Conservation (phyloP, 768 basidiomycete genomes). For the Termitomyces sp. region DNA sequence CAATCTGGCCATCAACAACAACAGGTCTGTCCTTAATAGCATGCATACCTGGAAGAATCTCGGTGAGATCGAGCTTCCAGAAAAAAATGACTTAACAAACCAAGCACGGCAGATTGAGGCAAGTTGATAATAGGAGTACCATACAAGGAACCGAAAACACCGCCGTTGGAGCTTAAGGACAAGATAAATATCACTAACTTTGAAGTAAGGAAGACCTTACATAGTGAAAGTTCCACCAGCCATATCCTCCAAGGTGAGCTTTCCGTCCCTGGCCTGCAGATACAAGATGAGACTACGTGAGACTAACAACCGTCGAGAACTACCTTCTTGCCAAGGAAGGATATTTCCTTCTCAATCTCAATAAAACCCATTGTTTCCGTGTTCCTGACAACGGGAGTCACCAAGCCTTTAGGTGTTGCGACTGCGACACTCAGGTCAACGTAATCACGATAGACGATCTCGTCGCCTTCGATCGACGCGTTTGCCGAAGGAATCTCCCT, state of each 20-base stretch:
- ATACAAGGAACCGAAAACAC: conserved; percentile 95
- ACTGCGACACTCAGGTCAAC: conserved; percentile 96
- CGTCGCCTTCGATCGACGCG: conserved; percentile 89
- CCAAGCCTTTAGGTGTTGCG: conserved; percentile 94
- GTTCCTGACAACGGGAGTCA: conserved; percentile 94
- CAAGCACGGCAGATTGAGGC: conserved; percentile 91
- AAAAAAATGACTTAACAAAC: conserved; percentile 27
- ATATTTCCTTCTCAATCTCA: conserved; percentile 91
- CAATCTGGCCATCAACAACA: conserved; percentile 92
- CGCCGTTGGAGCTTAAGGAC: conserved; percentile 82
- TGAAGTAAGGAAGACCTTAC: conserved; percentile 36
- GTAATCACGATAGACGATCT: conserved; percentile 88
- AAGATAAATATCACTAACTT: background rate
- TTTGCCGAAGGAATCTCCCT: conserved; percentile 93
- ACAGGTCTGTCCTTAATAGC: conserved; percentile 87
- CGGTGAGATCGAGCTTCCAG: background rate
- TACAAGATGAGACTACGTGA: background rate
- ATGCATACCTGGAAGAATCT: conserved; percentile 70
- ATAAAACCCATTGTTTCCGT: conserved; percentile 82
- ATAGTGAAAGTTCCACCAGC: conserved; percentile 98
- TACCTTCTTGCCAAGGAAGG: conserved; percentile 85
- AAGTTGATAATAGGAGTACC: conserved; percentile 99
- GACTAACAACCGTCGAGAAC: background rate
- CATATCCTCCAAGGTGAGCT: conserved; percentile 97
- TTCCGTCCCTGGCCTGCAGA: conserved; percentile 75